A percentile compares a stretch with the other conserved stretches of the same genome.
phyloP scores from a whole-genome alignment of 768 basidiomycete species.

The Holtermannia corniformis region DNA sequence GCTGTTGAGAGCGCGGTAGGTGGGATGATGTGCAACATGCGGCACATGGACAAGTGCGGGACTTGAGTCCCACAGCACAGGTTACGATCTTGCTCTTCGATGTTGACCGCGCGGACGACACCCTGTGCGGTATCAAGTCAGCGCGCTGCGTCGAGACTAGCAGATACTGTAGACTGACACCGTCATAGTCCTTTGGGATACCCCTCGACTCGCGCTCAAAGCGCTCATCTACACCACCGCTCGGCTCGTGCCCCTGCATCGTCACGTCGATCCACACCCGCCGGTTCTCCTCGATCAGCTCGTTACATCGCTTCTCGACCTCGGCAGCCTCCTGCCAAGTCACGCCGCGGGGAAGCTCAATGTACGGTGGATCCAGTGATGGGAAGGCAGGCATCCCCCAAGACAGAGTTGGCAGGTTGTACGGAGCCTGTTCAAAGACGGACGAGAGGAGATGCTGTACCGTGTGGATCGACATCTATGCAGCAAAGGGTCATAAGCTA shows the following conservation, averaged over 20 bases:
- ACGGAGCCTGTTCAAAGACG: conserved; percentile 21
- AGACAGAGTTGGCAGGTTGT: conserved; percentile 29
- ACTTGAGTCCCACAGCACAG: conserved; percentile 34
- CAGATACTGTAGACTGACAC: conserved; percentile 18
- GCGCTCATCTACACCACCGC: conserved; percentile 9
- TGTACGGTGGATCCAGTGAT: conserved; percentile 34
- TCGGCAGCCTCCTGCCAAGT: conserved; percentile 27
- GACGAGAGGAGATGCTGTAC: conserved; percentile 40
- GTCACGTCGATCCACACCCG: conserved; percentile 37
- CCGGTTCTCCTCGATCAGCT: conserved; percentile 20
- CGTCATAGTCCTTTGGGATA: conserved; percentile 38
- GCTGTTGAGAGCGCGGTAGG: conserved; percentile 49
- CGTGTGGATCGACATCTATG: conserved; percentile 38
- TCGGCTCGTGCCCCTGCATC: conserved; percentile 16
- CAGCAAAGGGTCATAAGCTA: neutral
- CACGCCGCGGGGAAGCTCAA: conserved; percentile 33
- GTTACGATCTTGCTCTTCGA: conserved; percentile 64
- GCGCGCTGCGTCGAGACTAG: neutral
- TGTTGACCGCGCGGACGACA: conserved; percentile 62
- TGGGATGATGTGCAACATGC: conserved; percentile 73
- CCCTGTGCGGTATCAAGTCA: conserved; percentile 39
- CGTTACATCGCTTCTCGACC: conserved; percentile 32
- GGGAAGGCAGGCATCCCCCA: conserved; percentile 37
- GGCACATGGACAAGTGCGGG: conserved; percentile 50
- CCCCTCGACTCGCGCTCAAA: conserved; percentile 27